Base-by-base conservation (phyloP, 371 early-diverging fungal species). In the Mycotypha africana region DNA sequence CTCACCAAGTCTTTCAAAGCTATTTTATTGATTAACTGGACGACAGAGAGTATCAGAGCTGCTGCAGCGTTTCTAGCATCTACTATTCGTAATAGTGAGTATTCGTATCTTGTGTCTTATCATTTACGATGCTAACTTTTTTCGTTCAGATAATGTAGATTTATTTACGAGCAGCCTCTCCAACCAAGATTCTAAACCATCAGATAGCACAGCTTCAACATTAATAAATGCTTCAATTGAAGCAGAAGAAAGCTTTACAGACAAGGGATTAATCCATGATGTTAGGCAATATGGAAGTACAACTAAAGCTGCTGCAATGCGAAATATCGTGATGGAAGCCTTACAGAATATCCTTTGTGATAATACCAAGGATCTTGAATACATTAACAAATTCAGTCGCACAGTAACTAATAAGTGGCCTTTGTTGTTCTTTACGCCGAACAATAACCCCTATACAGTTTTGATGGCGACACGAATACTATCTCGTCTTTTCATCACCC, bases 321-420 rank as follows among this genome's bases (percentile, higher is more conserved):
- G 89, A n/a, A 87, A 82, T 47, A 65, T 67, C 19, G 70, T 89
- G 11, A 57, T 89, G 55, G 85, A 84, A 50, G 85, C 84, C 82
- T 58, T 89, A 9, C 74, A 82, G 28, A 80, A 86, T 23, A 78
- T 87, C 14, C 41, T 87, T 4, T 74, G 79, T 32, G 80, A 81
- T 23, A 52, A 66, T 17, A 54, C 64, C 10, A 45, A 35, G 9
- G 56, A 42, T 2, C 31, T 36, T 15, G 56, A 56, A 1, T 56
- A 50, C 20, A 49, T 56, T 17, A 56, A 60, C 51, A 76, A 79
- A 40, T 82, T 87, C 53, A 58, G 82, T 3, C 48, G 59, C 1
- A 79, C 79, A 0, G 78, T 87, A 24, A 83, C 86, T 21, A 82
- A 76, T 60, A 76, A 81, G 49, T 89, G 89, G 89, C 67, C 85